These are phyloP conservation scores for Pseudogymnoascus sp. DNA, from an alignment of 2,329 filamentous ascomycete species.

Conservation along the genomic window DNA sequence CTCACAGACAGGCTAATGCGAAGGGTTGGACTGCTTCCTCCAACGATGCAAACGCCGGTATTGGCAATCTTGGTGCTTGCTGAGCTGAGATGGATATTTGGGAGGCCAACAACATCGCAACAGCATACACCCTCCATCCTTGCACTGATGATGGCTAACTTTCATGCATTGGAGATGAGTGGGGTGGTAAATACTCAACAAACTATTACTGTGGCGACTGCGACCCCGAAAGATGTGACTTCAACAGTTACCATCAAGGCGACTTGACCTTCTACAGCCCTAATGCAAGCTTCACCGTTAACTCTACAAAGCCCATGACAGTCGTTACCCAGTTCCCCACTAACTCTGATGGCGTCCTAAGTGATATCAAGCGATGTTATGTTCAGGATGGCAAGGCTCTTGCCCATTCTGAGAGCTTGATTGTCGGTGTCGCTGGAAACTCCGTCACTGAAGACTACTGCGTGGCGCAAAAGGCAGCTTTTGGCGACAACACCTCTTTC, in stretches of 20 bases:
- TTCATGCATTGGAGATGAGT: background rate
- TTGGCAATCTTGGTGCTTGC: constrained; percentile 46
- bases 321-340: constrained; percentile 47
- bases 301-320: constrained; percentile 30
- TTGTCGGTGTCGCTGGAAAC: constrained; percentile 34
- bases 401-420: constrained; percentile 33
- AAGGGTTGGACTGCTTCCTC: constrained; percentile 38
- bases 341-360: constrained; percentile 41
- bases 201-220: constrained; percentile 45
- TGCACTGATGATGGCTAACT: constrained; percentile 28
- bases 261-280: constrained; percentile 44
- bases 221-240: constrained; percentile 50
- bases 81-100: constrained; percentile 58
- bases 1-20: constrained; percentile 34
- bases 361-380: constrained; percentile 56
- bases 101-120: constrained; percentile 50
- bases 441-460: constrained; percentile 52
- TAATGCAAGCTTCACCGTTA: constrained; percentile 18
- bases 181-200: constrained; percentile 24
- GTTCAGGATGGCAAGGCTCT: constrained; percentile 54
- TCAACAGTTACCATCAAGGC: constrained; percentile 48
- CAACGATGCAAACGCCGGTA: constrained; percentile 41
- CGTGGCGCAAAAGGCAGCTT: constrained; percentile 46
- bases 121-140: constrained; percentile 46
- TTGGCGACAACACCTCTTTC: constrained; percentile 41